Percentiles rank a stretch among this genome's conserved stretches.
These are phyloP conservation scores for Ceratocystis alfenasii DNA, from an alignment of 2,329 filamentous ascomycete species.

Conservation along the genomic window DNA sequence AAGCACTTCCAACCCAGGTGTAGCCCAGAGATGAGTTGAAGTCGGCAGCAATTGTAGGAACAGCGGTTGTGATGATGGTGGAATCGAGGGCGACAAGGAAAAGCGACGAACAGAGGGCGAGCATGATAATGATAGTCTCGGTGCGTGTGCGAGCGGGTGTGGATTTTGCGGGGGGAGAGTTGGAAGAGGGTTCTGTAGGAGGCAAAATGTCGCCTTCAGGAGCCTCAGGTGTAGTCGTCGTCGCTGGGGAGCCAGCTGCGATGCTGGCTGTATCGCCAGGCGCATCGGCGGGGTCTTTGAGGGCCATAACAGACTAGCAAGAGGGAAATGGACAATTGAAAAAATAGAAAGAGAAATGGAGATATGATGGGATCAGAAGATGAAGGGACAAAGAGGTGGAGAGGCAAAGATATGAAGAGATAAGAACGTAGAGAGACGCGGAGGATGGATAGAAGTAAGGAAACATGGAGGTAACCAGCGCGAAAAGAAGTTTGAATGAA, in stretches of 20 bases:
- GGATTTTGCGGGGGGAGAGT: not conserved
- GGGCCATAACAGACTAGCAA: not conserved
- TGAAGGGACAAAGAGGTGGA: not conserved
- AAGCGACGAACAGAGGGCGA: slow-evolving; percentile 34
- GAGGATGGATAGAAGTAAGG: not conserved
- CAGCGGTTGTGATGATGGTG: slow-evolving; percentile 54
- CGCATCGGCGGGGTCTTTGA: not conserved
- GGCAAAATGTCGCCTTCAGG: not conserved
- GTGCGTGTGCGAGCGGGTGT: slow-evolving; percentile 28
- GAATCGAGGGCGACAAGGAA: slow-evolving; percentile 45
- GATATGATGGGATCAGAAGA: too few species aligned
- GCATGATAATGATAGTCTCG: slow-evolving; percentile 33
- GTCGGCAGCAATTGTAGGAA: slow-evolving; percentile 52
- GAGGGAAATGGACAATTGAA: too few species aligned
- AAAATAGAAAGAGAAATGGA: too few species aligned
- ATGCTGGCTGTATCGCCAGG: slow-evolving; percentile 6
- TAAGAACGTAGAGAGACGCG: not conserved
- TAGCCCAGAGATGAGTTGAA: slow-evolving; percentile 58
- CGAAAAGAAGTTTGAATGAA: too few species aligned
- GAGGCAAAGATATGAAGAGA: not conserved
- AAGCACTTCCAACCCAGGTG: slow-evolving; percentile 66
- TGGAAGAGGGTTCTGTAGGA: not conserved
- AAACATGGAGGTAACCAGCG: not conserved
- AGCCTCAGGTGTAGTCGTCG: slow-evolving; percentile 27
- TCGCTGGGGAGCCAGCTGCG: not conserved